phyloP scores from a whole-genome alignment of 2,329 filamentous ascomycete species.

The Fusarium abutilonis region DNA sequence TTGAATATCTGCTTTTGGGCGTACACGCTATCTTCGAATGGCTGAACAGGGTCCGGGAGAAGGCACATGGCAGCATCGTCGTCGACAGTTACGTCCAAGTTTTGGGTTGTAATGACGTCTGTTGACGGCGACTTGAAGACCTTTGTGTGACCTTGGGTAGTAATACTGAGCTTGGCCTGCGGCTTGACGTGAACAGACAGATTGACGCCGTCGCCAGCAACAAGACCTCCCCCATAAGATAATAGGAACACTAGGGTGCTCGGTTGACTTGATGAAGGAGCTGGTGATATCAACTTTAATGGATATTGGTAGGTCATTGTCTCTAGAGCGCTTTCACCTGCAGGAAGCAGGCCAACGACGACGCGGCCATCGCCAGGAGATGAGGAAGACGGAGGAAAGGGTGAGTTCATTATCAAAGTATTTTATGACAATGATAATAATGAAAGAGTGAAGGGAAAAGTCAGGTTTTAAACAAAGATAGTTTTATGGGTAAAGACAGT shows the following conservation, averaged over 20 bases:
- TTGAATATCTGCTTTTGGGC: conserved; percentile 84
- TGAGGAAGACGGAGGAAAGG: conserved; percentile 79
- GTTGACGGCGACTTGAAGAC: conserved; percentile 81
- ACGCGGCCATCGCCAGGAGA: conserved; percentile 82
- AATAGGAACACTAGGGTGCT: conserved; percentile 87
- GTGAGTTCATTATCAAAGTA: conserved; percentile 64
- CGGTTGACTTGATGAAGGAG: conserved; percentile 69
- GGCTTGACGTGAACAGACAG: conserved; percentile 73
- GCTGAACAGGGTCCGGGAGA: conserved; percentile 92
- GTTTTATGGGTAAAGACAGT: conserved; percentile 8
- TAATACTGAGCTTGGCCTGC: conserved; percentile 72
- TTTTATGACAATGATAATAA: conserved; percentile 29
- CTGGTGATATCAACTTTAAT: conserved; percentile 88
- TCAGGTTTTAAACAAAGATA: neutral
- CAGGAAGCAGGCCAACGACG: conserved; percentile 76
- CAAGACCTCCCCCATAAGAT: conserved; percentile 92
- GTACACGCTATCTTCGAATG: conserved; percentile 85
- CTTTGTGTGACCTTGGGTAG: conserved; percentile 88
- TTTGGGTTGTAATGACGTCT: conserved; percentile 67
- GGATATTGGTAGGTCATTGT: conserved; percentile 91
- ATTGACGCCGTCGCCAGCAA: conserved; percentile 84
- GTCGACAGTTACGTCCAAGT: conserved; percentile 61
- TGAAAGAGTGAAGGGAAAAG: conserved; percentile 4
- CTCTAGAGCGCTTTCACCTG: conserved; percentile 74
- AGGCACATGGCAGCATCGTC: conserved; percentile 67